These are phyloP conservation scores for Mycena vulgaris DNA, from an alignment of 768 basidiomycete species.

Conservation along the genomic window DNA sequence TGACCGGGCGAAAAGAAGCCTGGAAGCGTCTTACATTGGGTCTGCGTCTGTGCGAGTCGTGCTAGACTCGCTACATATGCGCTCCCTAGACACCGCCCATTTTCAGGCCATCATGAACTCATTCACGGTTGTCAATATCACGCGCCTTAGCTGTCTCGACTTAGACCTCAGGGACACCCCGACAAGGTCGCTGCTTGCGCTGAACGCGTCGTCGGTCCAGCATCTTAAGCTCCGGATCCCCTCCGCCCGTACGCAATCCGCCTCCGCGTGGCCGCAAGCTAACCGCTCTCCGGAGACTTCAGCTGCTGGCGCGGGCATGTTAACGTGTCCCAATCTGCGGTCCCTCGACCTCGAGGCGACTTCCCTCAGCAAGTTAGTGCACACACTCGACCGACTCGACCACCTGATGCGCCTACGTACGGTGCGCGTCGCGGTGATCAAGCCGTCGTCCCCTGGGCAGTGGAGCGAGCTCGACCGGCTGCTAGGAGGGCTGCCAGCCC, in stretches of 20 bases:
- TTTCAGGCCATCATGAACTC: conserved; percentile 7
- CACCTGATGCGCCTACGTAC: conserved; percentile 9
- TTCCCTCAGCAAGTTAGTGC: conserved; percentile 13
- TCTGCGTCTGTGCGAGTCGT: neutral
- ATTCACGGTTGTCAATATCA: conserved; percentile 27
- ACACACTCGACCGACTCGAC: neutral
- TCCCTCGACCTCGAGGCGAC: conserved; percentile 21
- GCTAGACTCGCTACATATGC: conserved; percentile 22
- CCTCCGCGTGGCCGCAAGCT: too few relatives aligned
- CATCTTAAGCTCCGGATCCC: conserved; percentile 6
- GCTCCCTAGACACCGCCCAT: conserved; percentile 8
- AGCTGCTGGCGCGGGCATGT: neutral
- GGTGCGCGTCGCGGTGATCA: conserved; percentile 22
- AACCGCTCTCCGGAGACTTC: neutral
- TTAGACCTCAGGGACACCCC: conserved; percentile 33
- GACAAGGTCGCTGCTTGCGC: conserved; percentile 3
- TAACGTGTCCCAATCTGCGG: conserved; percentile 8
- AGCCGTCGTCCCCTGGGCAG: neutral
- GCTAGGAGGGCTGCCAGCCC: conserved; percentile 13
- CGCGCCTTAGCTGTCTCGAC: conserved; percentile 16
- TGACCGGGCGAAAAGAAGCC: neutral
- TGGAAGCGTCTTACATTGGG: neutral
- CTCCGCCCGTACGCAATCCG: conserved; percentile 8
- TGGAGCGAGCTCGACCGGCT: conserved; percentile 29
- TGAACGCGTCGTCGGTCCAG: conserved; percentile 17